Evolutionary conservation across 2,329 filamentous ascomycete species (phyloP), one percentile per base, ranked within the genome.

Genomic region (Emergomyces pasteurianus): DNA sequence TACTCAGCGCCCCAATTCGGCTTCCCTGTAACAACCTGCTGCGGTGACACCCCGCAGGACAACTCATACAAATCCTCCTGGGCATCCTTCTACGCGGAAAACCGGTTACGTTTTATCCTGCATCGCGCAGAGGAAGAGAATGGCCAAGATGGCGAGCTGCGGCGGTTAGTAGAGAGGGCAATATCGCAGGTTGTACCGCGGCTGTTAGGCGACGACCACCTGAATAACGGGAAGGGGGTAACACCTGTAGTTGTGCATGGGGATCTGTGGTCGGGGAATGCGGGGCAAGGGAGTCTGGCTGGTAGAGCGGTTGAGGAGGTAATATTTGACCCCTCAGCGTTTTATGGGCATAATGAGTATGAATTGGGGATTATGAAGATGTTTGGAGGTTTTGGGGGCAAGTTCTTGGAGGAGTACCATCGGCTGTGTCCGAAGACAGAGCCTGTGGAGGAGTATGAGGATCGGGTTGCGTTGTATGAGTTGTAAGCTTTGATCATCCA

Each of bases 311-410:
- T 79, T 0, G 88, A 92, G 65, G 86, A 91, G 65, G 84, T 96
- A 0, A 83, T 95, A 0, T 96, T 86, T 70, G 92, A 96, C 70
- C 85, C 91, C 0, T 87, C 87, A 1, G 82, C 85, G 49, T 88
- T 88, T 64, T 96, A 95, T 70, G 90, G 87, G 1, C 92, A 96
- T 71, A 87, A 82, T 1, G 92, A 97, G 77, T 96, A 87, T 73
- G 92, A 96, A 66, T 77, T 95, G 58, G 92, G 92, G 0, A 96
- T 95, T 66, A 96, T 96, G 91, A 83, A 82, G 58, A 95, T 96
- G 91, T 97, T 96, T 80, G 92, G 92, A 0, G 92, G 92, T 0
- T 96, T 95, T 73, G 85, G 85, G 0, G 68, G 73, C 0, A 73
- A 70, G 0, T 95, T 96, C 68, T 85, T 88, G 79, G 80, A 80